A percentile compares a stretch with the other conserved stretches of the same genome.
phyloP scores from a whole-genome alignment of 257 asterid species.

The Solanum okadae region DNA sequence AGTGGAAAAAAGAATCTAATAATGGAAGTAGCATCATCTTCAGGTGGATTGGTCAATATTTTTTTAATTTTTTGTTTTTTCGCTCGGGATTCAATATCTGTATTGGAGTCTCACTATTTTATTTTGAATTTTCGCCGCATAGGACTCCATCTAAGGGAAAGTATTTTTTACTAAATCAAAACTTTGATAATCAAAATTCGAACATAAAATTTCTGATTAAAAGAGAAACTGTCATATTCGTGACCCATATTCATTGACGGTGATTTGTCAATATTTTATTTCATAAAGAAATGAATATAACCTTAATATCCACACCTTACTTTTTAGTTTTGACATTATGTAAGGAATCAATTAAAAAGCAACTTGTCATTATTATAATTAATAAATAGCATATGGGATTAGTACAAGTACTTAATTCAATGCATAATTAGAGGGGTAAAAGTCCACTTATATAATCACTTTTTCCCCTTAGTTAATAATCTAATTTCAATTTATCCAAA shows the following conservation, averaged over 20 bases:
- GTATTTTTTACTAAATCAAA: no score
- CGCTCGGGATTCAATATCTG: accelerated
- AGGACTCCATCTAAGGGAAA: accelerated
- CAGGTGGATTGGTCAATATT: background rate
- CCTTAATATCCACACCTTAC: background rate
- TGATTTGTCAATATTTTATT: background rate
- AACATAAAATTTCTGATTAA: no score
- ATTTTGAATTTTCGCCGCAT: accelerated
- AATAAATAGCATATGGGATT: background rate
- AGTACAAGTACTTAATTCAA: background rate
- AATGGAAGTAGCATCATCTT: background rate
- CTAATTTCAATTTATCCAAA: background rate
- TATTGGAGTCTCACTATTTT: accelerated
- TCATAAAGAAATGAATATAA: background rate
- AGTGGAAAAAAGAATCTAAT: background rate
- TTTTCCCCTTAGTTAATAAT: background rate
- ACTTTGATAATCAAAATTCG: no score
- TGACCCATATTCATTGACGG: background rate
- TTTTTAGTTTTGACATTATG: background rate
- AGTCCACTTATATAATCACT: background rate
- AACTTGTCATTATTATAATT: background rate
- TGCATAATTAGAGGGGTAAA: background rate
- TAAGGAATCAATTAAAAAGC: background rate
- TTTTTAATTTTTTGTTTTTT: no score
- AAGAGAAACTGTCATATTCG: no score